A percentile compares a stretch with the other conserved stretches of the same genome.
phyloP scores from a whole-genome alignment of 768 basidiomycete genomes.

The Strobilomyces dryophilus region DNA sequence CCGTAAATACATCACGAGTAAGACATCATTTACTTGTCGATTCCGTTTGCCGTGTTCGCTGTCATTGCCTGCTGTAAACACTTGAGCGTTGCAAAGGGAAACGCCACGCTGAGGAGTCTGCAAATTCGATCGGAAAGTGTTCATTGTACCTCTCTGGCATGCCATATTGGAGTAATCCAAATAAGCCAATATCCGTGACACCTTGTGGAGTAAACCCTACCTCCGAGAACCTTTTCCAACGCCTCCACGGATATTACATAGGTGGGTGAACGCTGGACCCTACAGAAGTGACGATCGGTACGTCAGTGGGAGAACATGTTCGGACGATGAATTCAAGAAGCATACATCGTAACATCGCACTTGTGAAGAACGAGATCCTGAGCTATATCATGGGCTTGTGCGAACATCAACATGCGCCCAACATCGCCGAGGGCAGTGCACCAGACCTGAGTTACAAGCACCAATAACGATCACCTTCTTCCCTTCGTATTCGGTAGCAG shows the following conservation, averaged over 20 bases:
- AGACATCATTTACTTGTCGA: constrained; percentile 18
- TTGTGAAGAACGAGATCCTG: constrained; percentile 30
- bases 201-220: constrained; percentile 1
- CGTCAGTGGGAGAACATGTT: constrained; percentile 25
- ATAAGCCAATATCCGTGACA: not conserved
- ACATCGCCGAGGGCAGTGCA: not conserved
- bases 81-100: constrained; percentile 21
- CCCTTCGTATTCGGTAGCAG: constrained; percentile 43
- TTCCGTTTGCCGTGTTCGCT: constrained; percentile 11
- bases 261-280: constrained; percentile 30
- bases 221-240: constrained; percentile 4
- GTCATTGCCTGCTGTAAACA: constrained; percentile 5
- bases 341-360: constrained; percentile 27
- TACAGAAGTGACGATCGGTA: not conserved
- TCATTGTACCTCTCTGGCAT: constrained; percentile 25
- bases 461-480: constrained; percentile 67
- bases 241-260: constrained; percentile 22
- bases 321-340: not conserved
- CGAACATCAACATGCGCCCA: not conserved
- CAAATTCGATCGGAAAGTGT: constrained; percentile 23
- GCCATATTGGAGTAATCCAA: not conserved
- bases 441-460: constrained; percentile 53
- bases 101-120: constrained; percentile 21
- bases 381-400: constrained; percentile 38
- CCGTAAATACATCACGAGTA: not conserved